Evolutionary conservation across 805 yeast species (phyloP).

Genomic region (Metschnikowia cerradonensis): DNA sequence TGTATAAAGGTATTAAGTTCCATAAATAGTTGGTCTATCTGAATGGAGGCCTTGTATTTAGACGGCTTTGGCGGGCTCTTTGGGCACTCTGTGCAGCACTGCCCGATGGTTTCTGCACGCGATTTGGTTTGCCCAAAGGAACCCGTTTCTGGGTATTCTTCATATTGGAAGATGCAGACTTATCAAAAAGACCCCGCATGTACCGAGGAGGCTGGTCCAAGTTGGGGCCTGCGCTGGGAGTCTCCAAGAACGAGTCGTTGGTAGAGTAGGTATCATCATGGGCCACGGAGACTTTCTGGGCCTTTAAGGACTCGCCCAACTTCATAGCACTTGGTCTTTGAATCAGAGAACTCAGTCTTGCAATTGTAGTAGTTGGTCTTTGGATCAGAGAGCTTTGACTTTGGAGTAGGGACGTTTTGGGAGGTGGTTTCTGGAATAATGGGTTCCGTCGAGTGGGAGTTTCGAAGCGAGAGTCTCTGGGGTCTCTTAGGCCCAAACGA

Average conservation of each 20-base stretch:
- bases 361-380: neutral
- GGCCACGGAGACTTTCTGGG: conserved; percentile 11
- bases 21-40: neutral
- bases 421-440: neutral
- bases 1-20: too few species aligned
- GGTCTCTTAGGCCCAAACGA: neutral
- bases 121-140: conserved; percentile 6
- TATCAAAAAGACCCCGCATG: conserved; percentile 36
- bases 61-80: conserved; percentile 11
- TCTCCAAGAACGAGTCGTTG: conserved; percentile 26
- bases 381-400: neutral
- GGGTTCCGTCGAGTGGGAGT: conserved; percentile 2
- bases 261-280: conserved; percentile 26
- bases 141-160: neutral
- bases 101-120: conserved; percentile 1
- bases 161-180: conserved; percentile 9
- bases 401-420: too few species aligned
- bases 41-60: conserved; percentile 15
- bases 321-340: neutral
- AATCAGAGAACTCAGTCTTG: neutral
- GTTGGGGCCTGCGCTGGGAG: conserved; percentile 30
- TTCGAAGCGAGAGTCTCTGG: neutral
- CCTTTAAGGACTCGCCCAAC: too few species aligned
- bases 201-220: conserved; percentile 43
- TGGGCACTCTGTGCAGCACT: conserved; percentile 14